phyloP scores from a whole-genome alignment of 306 rosid species.

The Pyrus communis region DNA sequence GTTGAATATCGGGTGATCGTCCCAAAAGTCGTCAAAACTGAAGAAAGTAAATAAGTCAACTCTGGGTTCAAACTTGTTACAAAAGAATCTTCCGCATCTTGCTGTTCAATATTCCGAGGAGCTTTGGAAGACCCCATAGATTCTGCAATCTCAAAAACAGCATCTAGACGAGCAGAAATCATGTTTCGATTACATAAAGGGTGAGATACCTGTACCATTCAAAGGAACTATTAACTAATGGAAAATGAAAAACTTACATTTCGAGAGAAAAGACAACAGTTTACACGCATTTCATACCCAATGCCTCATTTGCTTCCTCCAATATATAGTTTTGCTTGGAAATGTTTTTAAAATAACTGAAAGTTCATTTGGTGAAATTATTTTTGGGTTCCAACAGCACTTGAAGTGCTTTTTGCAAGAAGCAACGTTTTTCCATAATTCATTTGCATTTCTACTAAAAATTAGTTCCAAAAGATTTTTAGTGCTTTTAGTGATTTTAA shows the following conservation, averaged over 20 bases:
- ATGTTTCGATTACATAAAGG: slow-evolving; percentile 76
- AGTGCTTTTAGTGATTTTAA: too few species aligned
- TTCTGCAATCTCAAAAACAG: slow-evolving; percentile 81
- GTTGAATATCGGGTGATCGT: slow-evolving; percentile 78
- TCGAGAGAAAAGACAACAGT: slow-evolving; percentile 5
- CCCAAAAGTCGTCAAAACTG: slow-evolving; percentile 62
- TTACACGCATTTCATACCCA: slow-evolving; percentile 51
- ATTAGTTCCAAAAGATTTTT: too few species aligned
- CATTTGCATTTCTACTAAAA: too few species aligned
- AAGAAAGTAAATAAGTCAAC: slow-evolving; percentile 51
- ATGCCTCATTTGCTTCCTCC: slow-evolving; percentile 18
- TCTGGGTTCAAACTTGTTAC: slow-evolving; percentile 36
- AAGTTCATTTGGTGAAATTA: too few species aligned
- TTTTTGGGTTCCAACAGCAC: too few species aligned
- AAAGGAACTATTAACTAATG: slow-evolving; percentile 18
- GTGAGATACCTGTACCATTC: slow-evolving; percentile 68
- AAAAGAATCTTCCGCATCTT: slow-evolving; percentile 34
- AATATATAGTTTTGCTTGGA: too few species aligned
- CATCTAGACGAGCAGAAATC: slow-evolving; percentile 81
- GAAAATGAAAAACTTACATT: slow-evolving; percentile 7
- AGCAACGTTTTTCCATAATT: too few species aligned
- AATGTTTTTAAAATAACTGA: too few species aligned
- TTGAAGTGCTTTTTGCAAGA: too few species aligned
- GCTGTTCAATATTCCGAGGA: slow-evolving; percentile 24
- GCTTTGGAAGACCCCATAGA: slow-evolving; percentile 66